phyloP scores from a whole-genome alignment of 2,329 filamentous ascomycete species.

The Metarhizium anisopliae region DNA sequence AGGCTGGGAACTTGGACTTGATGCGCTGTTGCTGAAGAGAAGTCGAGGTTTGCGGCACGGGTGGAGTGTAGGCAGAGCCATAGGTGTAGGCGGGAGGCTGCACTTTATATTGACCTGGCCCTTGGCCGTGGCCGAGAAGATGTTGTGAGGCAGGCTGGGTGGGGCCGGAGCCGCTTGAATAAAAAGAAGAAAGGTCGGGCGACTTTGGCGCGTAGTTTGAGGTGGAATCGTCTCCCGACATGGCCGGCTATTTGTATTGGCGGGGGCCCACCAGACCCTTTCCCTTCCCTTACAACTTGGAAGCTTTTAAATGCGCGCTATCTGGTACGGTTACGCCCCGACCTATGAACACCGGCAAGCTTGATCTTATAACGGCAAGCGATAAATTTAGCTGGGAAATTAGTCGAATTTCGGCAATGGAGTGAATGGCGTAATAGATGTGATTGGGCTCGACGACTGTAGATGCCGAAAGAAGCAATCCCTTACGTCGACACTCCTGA shows the following conservation, averaged over 20 bases:
- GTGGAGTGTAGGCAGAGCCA: constrained; percentile 17
- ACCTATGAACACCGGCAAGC: too few relatives aligned
- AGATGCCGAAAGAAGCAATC: too few relatives aligned
- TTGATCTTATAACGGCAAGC: too few relatives aligned
- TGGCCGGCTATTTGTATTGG: constrained; percentile 14
- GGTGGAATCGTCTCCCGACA: constrained; percentile 35
- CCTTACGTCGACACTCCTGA: too few relatives aligned
- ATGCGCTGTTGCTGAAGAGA: constrained; percentile 16
- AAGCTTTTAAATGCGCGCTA: background rate
- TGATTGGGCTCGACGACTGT: too few relatives aligned
- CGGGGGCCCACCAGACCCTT: background rate
- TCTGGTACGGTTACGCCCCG: too few relatives aligned
- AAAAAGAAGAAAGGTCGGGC: constrained; percentile 50
- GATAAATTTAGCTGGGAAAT: too few relatives aligned
- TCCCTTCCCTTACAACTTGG: background rate
- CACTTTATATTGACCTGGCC: constrained; percentile 24
- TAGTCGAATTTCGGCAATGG: too few relatives aligned
- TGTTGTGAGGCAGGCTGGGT: constrained; percentile 11
- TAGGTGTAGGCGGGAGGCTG: constrained; percentile 19
- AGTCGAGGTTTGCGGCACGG: constrained; percentile 18
- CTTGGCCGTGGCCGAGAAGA: constrained; percentile 11
- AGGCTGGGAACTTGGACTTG: constrained; percentile 15
- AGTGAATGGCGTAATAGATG: too few relatives aligned
- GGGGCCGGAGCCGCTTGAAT: constrained; percentile 25
- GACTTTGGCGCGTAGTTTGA: constrained; percentile 46